Evolutionary conservation across 148 eudicot genomes (phyloP).

Genomic region (Silene conica): DNA sequence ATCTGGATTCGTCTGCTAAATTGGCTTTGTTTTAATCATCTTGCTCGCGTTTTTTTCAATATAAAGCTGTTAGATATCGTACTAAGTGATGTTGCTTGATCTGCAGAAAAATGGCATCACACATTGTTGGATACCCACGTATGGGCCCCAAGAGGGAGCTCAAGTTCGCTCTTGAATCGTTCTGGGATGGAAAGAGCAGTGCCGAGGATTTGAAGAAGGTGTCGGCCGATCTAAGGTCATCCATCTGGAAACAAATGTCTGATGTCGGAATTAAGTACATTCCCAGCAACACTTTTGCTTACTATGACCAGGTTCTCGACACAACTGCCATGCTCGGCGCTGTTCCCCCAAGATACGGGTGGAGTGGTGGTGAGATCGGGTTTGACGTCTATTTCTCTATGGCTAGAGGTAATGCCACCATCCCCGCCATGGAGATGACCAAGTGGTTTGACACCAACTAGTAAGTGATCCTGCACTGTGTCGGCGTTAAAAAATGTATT

Average conservation of each 20-base stretch:
- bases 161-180: slow-evolving; percentile 80
- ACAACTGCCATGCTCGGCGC: slow-evolving; percentile 89
- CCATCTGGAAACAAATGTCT: slow-evolving; percentile 91
- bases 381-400: slow-evolving; percentile 78
- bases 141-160: slow-evolving; percentile 96
- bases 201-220: slow-evolving; percentile 82
- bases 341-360: slow-evolving; percentile 71
- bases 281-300: slow-evolving; percentile 84
- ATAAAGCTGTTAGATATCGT: slow-evolving; percentile 4
- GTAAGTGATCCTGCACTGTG: slow-evolving; percentile 40
- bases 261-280: slow-evolving; percentile 73
- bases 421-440: slow-evolving; percentile 97
- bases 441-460: slow-evolving; percentile 99
- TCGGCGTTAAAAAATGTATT: not conserved
- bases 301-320: slow-evolving; percentile 79
- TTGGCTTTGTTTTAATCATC: not conserved
- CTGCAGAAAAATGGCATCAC: slow-evolving; percentile 78
- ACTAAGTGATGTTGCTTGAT: slow-evolving; percentile 13
- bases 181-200: slow-evolving; percentile 82
- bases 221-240: slow-evolving; percentile 59
- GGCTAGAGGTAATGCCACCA: slow-evolving; percentile 87
- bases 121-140: slow-evolving; percentile 91
- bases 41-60: too few species aligned
- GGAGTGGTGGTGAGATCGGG: slow-evolving; percentile 73
- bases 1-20: slow-evolving; percentile 3